phyloP scores from a whole-genome alignment of 768 basidiomycete species.

The Chalciporus chontae region DNA sequence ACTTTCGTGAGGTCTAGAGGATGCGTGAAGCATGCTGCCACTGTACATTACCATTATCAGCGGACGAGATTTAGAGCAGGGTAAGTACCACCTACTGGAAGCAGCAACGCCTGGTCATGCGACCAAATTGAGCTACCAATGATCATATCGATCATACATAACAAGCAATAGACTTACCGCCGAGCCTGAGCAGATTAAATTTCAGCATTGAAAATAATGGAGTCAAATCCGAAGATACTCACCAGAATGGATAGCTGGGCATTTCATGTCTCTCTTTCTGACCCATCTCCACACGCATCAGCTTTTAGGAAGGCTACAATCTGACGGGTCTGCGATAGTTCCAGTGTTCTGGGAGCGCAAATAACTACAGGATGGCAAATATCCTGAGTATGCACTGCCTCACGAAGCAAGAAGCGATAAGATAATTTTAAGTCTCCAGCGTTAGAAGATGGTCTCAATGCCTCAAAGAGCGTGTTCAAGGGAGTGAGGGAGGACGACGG shows the following conservation, averaged over 20 bases:
- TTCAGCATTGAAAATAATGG: background rate
- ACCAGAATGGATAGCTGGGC: slow-evolving; percentile 33
- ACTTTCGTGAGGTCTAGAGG: slow-evolving; percentile 86
- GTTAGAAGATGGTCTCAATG: slow-evolving; percentile 3
- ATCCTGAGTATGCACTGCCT: background rate
- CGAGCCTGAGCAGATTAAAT: slow-evolving; percentile 44
- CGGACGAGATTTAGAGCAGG: background rate
- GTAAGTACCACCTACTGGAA: slow-evolving; percentile 45
- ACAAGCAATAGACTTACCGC: slow-evolving; percentile 41
- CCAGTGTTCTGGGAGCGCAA: slow-evolving; percentile 6
- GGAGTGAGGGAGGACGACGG: background rate
- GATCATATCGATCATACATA: background rate
- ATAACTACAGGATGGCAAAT: slow-evolving; percentile 18
- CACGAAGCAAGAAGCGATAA: background rate
- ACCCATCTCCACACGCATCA: background rate
- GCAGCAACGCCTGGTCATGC: slow-evolving; percentile 51
- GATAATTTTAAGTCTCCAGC: slow-evolving; percentile 2
- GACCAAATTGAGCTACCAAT: slow-evolving; percentile 10
- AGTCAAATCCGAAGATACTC: slow-evolving; percentile 7
- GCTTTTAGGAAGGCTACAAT: slow-evolving; percentile 3
- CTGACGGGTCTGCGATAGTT: background rate
- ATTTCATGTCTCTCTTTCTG: slow-evolving; percentile 17
- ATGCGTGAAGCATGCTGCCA: slow-evolving; percentile 80
- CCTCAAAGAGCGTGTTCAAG: slow-evolving; percentile 3
- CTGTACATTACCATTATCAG: slow-evolving; percentile 36